Conservation (phyloP, 208 protist species). For the Strigomonas culicis region DNA sequence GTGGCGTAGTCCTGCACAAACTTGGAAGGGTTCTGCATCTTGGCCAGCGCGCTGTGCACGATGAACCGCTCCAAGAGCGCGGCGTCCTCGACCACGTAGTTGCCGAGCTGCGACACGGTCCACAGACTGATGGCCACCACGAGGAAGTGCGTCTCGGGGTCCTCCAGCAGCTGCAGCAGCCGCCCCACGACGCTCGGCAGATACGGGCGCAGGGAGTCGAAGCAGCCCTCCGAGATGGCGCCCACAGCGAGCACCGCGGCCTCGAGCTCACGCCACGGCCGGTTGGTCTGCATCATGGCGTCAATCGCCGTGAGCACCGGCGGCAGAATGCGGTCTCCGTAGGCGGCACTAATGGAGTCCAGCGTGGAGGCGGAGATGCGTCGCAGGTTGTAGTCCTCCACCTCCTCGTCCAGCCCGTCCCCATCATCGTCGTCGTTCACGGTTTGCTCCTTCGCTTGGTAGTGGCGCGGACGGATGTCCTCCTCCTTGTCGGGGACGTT, state of each 20-base stretch:
- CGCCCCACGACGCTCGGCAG: constrained; percentile 67
- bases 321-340: constrained; percentile 71
- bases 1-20: constrained; percentile 71
- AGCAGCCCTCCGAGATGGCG: constrained; percentile 90
- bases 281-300: constrained; percentile 50
- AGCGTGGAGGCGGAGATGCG: constrained; percentile 85
- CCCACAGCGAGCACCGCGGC: constrained; percentile 90
- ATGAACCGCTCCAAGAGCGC: constrained; percentile 28
- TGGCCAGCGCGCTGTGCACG: constrained; percentile 40
- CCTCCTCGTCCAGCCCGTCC: constrained; percentile 85
- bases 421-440: constrained; percentile 47
- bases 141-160: constrained; percentile 75
- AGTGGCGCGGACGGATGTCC: constrained; percentile 83
- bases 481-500: constrained; percentile 77
- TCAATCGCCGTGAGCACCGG: constrained; percentile 81
- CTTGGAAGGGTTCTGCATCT: constrained; percentile 87
- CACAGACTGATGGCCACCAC: constrained; percentile 90
- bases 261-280: constrained; percentile 83
- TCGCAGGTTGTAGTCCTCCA: constrained; percentile 91
- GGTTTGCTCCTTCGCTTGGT: constrained; percentile 51
- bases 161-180: constrained; percentile 70
- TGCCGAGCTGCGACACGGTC: constrained; percentile 73
- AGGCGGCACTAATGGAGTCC: constrained; percentile 83
- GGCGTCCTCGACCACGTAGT: constrained; percentile 42
- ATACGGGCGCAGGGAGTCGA: constrained; percentile 72